These are phyloP conservation scores for Irineochytrium annulatum DNA, from an alignment of 192 early-diverging fungal species.

Conservation along the genomic window DNA sequence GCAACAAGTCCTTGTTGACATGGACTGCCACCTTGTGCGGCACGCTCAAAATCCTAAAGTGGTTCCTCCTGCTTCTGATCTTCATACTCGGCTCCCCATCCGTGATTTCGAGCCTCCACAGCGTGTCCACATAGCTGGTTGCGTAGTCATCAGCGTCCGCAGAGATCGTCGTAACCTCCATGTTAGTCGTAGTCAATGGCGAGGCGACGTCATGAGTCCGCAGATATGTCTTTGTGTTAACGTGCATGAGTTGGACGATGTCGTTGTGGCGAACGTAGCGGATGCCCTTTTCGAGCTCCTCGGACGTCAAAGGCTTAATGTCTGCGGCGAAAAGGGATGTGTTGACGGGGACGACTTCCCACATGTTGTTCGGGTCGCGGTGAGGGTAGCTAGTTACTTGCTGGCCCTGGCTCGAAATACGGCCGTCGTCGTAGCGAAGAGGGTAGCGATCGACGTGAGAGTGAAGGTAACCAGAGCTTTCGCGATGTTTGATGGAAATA, in stretches of 20 bases:
- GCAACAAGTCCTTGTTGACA: conserved; percentile 64
- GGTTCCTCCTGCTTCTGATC: conserved; percentile 26
- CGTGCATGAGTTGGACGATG: conserved; percentile 60
- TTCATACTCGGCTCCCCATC: conserved; percentile 33
- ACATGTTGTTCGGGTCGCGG: conserved; percentile 84
- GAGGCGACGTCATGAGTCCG: conserved; percentile 78
- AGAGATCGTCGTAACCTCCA: conserved; percentile 70
- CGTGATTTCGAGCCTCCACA: conserved; percentile 43
- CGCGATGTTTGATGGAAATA: conserved; percentile 74
- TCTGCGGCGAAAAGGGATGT: conserved; percentile 9
- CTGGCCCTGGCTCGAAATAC: conserved; percentile 84
- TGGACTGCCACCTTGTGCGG: conserved; percentile 75
- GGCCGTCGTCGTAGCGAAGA: conserved; percentile 83
- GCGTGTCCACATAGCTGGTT: conserved; percentile 46
- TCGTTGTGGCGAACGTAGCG: conserved; percentile 56
- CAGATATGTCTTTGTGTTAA: conserved; percentile 50
- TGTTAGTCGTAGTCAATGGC: conserved; percentile 69
- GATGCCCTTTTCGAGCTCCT: conserved; percentile 27
- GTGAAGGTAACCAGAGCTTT: conserved; percentile 72
- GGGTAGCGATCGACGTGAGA: conserved; percentile 79
- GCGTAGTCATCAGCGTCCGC: conserved; percentile 37
- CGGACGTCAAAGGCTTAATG: conserved; percentile 17
- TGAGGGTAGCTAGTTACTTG: conserved; percentile 76
- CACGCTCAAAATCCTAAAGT: conserved; percentile 71
- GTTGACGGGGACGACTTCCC: conserved; percentile 59